These are phyloP conservation scores for Heliamphora pulchella DNA, from an alignment of 179 eudicot genomes.

Conservation along the genomic window DNA sequence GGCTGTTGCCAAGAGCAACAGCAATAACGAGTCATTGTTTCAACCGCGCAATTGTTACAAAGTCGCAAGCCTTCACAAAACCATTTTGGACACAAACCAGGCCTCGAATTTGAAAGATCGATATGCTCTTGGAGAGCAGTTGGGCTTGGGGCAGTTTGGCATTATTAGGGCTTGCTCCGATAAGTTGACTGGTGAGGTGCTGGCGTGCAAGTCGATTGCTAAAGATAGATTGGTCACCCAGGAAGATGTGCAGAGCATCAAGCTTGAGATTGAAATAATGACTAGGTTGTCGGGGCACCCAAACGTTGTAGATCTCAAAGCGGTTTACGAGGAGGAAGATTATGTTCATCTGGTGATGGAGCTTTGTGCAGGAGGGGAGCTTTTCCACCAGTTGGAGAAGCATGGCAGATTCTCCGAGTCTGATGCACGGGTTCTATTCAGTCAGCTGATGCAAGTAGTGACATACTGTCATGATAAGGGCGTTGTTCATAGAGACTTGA, in stretches of 20 bases:
- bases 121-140: constrained; percentile 43
- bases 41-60: constrained; percentile 36
- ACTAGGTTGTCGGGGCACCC: constrained; percentile 63
- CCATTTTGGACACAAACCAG: constrained; percentile 49
- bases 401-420: constrained; percentile 48
- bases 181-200: constrained; percentile 51
- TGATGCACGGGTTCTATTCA: constrained; percentile 44
- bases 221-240: constrained; percentile 58
- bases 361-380: constrained; percentile 70
- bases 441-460: constrained; percentile 57
- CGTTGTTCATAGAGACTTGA: constrained; percentile 65
- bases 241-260: constrained; percentile 61
- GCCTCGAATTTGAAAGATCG: constrained; percentile 37
- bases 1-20: constrained; percentile 43
- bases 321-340: constrained; percentile 58
- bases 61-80: constrained; percentile 37
- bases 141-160: constrained; percentile 68
- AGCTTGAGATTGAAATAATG: constrained; percentile 80
- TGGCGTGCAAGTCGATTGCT: constrained; percentile 69
- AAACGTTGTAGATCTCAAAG: constrained; percentile 53
- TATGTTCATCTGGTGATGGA: constrained; percentile 69
- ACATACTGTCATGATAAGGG: constrained; percentile 56
- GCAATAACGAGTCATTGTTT: constrained; percentile 21
- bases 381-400: constrained; percentile 50
- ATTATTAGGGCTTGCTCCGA: constrained; percentile 54